Evolutionary conservation across 1,139 yeast genomes (phyloP).

Genomic region (Yamadazyma aaseri): DNA sequence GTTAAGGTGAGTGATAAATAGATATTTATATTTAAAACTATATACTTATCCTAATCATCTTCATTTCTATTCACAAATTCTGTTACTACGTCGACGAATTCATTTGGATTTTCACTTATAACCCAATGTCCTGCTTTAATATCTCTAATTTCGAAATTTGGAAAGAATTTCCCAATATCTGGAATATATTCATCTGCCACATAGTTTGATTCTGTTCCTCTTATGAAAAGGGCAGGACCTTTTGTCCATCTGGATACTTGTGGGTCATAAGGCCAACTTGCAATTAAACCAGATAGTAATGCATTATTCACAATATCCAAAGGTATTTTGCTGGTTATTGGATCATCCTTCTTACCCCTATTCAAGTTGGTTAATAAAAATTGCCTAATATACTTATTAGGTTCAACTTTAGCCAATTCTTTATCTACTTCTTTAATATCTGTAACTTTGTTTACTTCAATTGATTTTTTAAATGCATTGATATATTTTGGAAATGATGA

Average conservation of each 20-base stretch:
- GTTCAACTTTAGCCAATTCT: constrained; percentile 61
- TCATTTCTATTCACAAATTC: constrained; percentile 61
- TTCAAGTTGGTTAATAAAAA: constrained; percentile 73
- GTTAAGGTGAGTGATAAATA: constrained; percentile 41
- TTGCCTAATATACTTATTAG: constrained; percentile 62
- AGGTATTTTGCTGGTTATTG: constrained; percentile 59
- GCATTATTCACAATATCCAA: constrained; percentile 64
- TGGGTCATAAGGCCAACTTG: constrained; percentile 76
- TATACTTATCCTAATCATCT: constrained; percentile 25
- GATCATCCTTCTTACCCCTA: constrained; percentile 39
- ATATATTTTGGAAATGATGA: constrained; percentile 66
- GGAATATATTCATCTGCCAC: constrained; percentile 85
- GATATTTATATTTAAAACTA: neutral
- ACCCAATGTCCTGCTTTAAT: constrained; percentile 92
- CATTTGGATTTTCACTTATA: constrained; percentile 73
- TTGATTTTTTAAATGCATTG: constrained; percentile 55
- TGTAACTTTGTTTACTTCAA: constrained; percentile 41
- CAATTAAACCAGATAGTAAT: constrained; percentile 59
- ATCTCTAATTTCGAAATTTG: constrained; percentile 70
- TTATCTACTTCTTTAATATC: constrained; percentile 68
- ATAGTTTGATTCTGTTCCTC: constrained; percentile 76
- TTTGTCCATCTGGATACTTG: constrained; percentile 50
- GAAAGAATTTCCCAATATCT: constrained; percentile 75
- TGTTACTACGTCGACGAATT: constrained; percentile 56
- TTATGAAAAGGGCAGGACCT: constrained; percentile 73